Evolutionary conservation across 1,284 basidiomycete genomes (phyloP).

Genomic region (Boletus smithii): DNA sequence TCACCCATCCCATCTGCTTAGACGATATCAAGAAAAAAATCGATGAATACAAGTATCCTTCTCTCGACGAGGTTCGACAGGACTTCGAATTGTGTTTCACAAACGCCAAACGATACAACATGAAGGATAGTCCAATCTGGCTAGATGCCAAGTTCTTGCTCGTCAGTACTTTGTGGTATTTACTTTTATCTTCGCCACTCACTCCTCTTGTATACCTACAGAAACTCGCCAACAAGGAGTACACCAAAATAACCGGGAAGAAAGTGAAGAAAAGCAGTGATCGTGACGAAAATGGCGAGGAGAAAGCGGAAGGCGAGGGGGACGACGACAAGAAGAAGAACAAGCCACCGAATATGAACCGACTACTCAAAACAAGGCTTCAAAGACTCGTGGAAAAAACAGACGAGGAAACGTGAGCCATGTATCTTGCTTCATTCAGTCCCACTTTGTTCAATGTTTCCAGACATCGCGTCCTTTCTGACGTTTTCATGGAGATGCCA

Average conservation of each 20-base stretch:
- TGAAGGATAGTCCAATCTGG: constrained; percentile 82
- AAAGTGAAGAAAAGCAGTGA: constrained; percentile 43
- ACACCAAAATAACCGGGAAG: constrained; percentile 52
- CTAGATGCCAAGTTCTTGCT: constrained; percentile 72
- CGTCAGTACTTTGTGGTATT: constrained; percentile 32
- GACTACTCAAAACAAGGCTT: constrained; percentile 60
- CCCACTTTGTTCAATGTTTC: constrained; percentile 7
- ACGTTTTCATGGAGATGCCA: constrained; percentile 83
- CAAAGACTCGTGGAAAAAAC: constrained; percentile 69
- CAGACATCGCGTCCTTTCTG: constrained; percentile 68
- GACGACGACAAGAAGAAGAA: constrained; percentile 48
- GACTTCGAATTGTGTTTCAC: constrained; percentile 87
- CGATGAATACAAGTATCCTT: constrained; percentile 59
- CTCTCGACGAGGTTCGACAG: constrained; percentile 68
- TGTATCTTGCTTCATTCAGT: background rate
- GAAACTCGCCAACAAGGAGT: constrained; percentile 69
- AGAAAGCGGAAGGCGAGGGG: constrained; percentile 39
- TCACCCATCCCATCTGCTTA: constrained; percentile 76
- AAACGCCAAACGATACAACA: constrained; percentile 90
- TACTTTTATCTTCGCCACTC: constrained; percentile 1
- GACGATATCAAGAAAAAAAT: constrained; percentile 84
- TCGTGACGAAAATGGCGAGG: constrained; percentile 41
- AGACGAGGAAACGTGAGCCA: constrained; percentile 50
- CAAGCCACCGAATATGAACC: constrained; percentile 59
- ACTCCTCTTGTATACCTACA: constrained; percentile 29